These are phyloP conservation scores for Lodderomyces theae DNA, from an alignment of 1,139 yeast species.

Conservation along the genomic window DNA sequence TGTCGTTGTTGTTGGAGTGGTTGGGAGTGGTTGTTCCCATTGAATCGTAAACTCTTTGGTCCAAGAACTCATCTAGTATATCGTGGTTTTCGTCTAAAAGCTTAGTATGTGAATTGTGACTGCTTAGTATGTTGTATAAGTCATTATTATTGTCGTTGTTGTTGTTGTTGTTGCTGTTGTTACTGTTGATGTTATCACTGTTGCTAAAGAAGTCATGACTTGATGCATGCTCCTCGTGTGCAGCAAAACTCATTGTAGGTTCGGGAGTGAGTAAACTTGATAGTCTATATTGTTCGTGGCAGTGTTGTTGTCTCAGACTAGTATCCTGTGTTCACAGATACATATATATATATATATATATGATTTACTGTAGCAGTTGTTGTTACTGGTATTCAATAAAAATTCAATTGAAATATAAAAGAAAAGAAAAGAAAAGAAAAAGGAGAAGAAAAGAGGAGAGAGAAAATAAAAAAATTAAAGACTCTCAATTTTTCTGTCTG, in stretches of 20 bases:
- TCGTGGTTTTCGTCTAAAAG: slow-evolving; percentile 30
- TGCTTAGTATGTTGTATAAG: not conserved
- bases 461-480: not conserved
- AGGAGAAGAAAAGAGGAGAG: not conserved
- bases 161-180: not conserved
- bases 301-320: no score
- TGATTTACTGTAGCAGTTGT: not conserved
- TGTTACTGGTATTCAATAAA: not conserved
- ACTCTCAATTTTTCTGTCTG: no score
- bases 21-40: slow-evolving; percentile 27
- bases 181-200: not conserved
- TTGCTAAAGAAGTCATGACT: slow-evolving; percentile 2
- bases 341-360: not conserved
- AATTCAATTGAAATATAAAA: no score
- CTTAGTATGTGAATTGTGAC: slow-evolving; percentile 1
- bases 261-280: no score
- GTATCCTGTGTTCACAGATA: not conserved
- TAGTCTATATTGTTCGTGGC: no score
- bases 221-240: slow-evolving; percentile 2
- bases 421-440: not conserved
- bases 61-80: slow-evolving; percentile 55
- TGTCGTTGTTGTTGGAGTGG: slow-evolving; percentile 15
- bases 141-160: not conserved
- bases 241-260: slow-evolving; percentile 4
- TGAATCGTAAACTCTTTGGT: slow-evolving; percentile 52